Evolutionary conservation across 345 rosid species (phyloP).

Genomic region (Aquilaria sinensis): DNA sequence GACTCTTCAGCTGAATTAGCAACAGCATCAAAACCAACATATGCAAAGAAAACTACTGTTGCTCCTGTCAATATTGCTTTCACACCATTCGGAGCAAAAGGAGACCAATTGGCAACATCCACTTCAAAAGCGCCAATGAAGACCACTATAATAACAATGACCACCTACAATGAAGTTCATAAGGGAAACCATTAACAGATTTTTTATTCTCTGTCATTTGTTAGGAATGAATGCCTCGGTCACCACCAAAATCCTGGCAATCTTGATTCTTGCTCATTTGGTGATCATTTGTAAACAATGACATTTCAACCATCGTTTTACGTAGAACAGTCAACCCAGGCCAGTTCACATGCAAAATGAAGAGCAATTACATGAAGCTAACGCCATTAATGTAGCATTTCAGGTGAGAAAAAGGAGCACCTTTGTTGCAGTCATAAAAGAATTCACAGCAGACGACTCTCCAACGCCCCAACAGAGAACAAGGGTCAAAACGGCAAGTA

Average conservation of each 20-base stretch:
- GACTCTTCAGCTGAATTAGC: constrained; percentile 98
- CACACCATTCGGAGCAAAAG: constrained; percentile 83
- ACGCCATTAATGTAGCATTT: not conserved
- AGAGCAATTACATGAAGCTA: not conserved
- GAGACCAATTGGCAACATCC: constrained; percentile 86
- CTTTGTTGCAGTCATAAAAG: constrained; percentile 79
- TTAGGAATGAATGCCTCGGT: too few species aligned
- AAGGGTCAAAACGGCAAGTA: constrained; percentile 64
- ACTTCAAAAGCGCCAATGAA: constrained; percentile 78
- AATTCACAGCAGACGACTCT: constrained; percentile 74
- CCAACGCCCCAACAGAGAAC: constrained; percentile 72
- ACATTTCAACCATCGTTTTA: not conserved
- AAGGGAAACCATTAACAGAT: not conserved
- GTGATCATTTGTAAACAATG: not conserved
- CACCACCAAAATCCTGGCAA: too few species aligned
- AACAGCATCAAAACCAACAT: constrained; percentile 97
- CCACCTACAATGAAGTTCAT: constrained; percentile 41
- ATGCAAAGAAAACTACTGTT: constrained; percentile 91
- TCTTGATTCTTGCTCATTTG: not conserved
- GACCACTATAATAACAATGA: constrained; percentile 75
- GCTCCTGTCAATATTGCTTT: constrained; percentile 81
- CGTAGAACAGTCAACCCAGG: too few species aligned
- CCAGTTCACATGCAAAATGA: not conserved
- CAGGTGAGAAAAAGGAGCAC: constrained; percentile 19
- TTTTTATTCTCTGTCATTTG: too few species aligned